Conservation (phyloP, 1,284 basidiomycete genomes). For the Microbotryum violaceum region DNA sequence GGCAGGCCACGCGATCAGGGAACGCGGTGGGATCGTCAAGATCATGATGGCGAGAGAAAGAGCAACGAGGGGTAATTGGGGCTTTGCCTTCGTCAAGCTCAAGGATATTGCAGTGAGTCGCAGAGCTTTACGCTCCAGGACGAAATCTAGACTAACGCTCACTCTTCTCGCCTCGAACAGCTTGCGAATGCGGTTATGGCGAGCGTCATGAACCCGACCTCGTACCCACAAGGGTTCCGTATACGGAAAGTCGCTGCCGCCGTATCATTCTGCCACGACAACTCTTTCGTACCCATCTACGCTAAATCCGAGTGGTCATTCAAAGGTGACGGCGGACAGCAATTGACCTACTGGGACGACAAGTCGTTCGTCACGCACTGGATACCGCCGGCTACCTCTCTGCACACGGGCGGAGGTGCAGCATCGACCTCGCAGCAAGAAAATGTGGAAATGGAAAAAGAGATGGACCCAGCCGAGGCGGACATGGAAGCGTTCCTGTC, state of each 20-base stretch:
- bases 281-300: constrained; percentile 35
- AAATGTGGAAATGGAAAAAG: not conserved
- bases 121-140: not conserved
- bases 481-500: constrained; percentile 36
- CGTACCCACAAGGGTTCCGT: constrained; percentile 33
- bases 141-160: not conserved
- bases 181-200: constrained; percentile 31
- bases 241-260: constrained; percentile 29
- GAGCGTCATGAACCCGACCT: constrained; percentile 23
- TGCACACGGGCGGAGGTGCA: not conserved
- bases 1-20: constrained; percentile 58
- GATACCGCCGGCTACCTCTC: constrained; percentile 9
- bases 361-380: constrained; percentile 31
- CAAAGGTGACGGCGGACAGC: constrained; percentile 20
- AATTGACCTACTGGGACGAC: constrained; percentile 35
- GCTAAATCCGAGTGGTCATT: constrained; percentile 33
- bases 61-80: constrained; percentile 70
- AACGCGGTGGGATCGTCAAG: constrained; percentile 71
- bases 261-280: constrained; percentile 32
- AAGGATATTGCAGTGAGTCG: constrained; percentile 62
- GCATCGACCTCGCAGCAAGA: not conserved
- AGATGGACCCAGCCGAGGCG: constrained; percentile 20
- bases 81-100: constrained; percentile 87
- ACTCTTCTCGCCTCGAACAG: constrained; percentile 48
- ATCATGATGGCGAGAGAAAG: constrained; percentile 82